These are phyloP conservation scores for Curvularia eragrostidis DNA, from an alignment of 2,329 filamentous ascomycete species.

Conservation along the genomic window DNA sequence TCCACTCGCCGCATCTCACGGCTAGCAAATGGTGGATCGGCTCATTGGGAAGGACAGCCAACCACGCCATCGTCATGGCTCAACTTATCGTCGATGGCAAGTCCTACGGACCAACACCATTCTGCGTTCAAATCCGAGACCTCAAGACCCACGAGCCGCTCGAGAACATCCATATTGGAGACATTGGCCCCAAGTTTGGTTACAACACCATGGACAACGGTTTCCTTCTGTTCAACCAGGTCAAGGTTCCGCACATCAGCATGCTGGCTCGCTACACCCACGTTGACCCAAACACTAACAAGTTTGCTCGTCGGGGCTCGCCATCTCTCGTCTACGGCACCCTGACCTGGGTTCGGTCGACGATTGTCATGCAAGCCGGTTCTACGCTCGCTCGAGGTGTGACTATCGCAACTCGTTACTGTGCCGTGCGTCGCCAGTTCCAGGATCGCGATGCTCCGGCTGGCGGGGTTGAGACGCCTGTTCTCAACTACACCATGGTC, in stretches of 20 bases:
- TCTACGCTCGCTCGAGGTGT: conserved; percentile 75
- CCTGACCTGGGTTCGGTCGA: conserved; percentile 75
- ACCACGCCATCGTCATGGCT: conserved; percentile 80
- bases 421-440: conserved; percentile 77
- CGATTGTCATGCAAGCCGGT: conserved; percentile 76
- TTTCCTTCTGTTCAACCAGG: conserved; percentile 76
- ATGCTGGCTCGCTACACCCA: conserved; percentile 75
- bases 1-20: conserved; percentile 76
- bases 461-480: conserved; percentile 71
- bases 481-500: conserved; percentile 83
- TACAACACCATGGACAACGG: conserved; percentile 86
- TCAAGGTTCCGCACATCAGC: conserved; percentile 76
- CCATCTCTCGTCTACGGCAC: conserved; percentile 76
- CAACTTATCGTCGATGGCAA: conserved; percentile 74
- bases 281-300: conserved; percentile 71
- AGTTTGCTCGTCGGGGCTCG: conserved; percentile 71
- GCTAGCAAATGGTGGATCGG: conserved; percentile 88
- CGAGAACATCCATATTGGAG: conserved; percentile 69
- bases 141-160: conserved; percentile 59
- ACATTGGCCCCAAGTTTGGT: conserved; percentile 81
- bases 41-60: conserved; percentile 76
- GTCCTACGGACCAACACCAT: conserved; percentile 75
- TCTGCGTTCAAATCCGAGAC: conserved; percentile 73
- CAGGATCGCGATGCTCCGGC: conserved; percentile 72
- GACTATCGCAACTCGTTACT: conserved; percentile 78